Conservation (phyloP, 495 filamentous ascomycete genomes). For the Chaetomium cochliodes region DNA sequence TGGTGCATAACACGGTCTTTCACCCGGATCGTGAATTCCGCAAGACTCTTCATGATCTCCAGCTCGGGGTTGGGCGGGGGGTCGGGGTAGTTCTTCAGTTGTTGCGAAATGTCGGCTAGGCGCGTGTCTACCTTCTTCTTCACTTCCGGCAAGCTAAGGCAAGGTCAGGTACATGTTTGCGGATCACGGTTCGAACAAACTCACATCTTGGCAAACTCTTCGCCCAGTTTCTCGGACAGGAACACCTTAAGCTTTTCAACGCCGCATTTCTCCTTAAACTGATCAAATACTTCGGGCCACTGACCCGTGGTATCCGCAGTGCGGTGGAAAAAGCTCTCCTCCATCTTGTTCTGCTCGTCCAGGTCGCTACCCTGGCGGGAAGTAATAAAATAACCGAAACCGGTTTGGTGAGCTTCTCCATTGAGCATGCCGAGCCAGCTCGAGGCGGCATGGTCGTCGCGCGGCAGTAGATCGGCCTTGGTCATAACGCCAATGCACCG, state of each 20-base stretch:
- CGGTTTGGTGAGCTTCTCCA: constrained; percentile 54
- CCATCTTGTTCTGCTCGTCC: constrained; percentile 54
- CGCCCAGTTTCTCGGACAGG: constrained; percentile 54
- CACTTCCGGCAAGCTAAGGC: constrained; percentile 56
- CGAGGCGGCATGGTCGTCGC: constrained; percentile 38
- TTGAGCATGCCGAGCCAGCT: constrained; percentile 61
- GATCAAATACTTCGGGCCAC: constrained; percentile 49
- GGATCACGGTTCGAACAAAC: constrained; percentile 2
- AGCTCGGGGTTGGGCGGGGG: constrained; percentile 53
- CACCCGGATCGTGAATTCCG: constrained; percentile 42
- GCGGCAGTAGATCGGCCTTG: constrained; percentile 68
- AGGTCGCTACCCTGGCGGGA: constrained; percentile 51
- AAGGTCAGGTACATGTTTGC: neutral
- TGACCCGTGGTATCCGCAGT: constrained; percentile 29
- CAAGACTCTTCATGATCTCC: constrained; percentile 45
- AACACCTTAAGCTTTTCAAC: constrained; percentile 54
- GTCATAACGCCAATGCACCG: constrained; percentile 77
- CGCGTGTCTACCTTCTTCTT: constrained; percentile 56
- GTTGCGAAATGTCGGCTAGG: constrained; percentile 44
- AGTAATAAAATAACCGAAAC: constrained; percentile 65
- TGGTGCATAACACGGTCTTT: constrained; percentile 38
- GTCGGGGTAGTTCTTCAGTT: constrained; percentile 55
- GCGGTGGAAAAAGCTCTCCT: constrained; percentile 58
- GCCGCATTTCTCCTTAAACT: constrained; percentile 56
- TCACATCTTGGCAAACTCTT: constrained; percentile 57